Evolutionary conservation across 768 basidiomycete species (phyloP).

Genomic region (Fibroporia radiculosa): DNA sequence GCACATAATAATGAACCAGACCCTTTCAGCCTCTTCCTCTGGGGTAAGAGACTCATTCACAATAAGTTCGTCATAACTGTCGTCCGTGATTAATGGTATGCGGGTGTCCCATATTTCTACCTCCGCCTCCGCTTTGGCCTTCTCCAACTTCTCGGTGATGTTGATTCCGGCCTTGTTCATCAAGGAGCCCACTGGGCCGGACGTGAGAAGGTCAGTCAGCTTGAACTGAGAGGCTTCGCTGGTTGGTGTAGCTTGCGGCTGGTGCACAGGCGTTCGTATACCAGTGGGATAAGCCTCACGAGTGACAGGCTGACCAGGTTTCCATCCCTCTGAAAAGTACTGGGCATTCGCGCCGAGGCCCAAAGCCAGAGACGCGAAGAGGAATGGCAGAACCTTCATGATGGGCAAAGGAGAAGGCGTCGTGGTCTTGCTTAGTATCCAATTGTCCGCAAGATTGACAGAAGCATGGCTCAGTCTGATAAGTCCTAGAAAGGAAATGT

Average conservation of each 20-base stretch:
- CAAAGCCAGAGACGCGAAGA: conserved; percentile 23
- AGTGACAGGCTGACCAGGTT: conserved; percentile 54
- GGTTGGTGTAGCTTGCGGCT: background rate
- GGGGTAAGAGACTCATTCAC: conserved; percentile 56
- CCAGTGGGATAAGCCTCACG: conserved; percentile 6
- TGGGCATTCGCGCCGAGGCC: conserved; percentile 42
- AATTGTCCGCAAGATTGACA: background rate
- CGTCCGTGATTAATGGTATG: conserved; percentile 74
- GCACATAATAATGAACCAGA: conserved; percentile 78
- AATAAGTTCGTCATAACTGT: conserved; percentile 67
- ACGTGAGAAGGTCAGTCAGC: conserved; percentile 34
- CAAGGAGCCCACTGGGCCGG: conserved; percentile 45
- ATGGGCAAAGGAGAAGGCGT: conserved; percentile 21
- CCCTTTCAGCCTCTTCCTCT: conserved; percentile 57
- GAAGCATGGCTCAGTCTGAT: no score
- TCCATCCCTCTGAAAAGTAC: conserved; percentile 80
- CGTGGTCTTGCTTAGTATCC: conserved; percentile 7
- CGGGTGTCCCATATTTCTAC: conserved; percentile 55
- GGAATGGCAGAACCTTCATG: conserved; percentile 45
- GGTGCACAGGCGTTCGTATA: conserved; percentile 1
- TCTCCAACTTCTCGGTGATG: conserved; percentile 46
- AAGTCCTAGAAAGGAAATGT: conserved; percentile 3
- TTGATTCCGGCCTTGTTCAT: conserved; percentile 62
- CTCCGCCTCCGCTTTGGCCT: conserved; percentile 20
- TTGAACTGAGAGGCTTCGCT: conserved; percentile 12